Evolutionary conservation across 2,329 filamentous ascomycete genomes (phyloP).

Genomic region (Xylaria sp.): DNA sequence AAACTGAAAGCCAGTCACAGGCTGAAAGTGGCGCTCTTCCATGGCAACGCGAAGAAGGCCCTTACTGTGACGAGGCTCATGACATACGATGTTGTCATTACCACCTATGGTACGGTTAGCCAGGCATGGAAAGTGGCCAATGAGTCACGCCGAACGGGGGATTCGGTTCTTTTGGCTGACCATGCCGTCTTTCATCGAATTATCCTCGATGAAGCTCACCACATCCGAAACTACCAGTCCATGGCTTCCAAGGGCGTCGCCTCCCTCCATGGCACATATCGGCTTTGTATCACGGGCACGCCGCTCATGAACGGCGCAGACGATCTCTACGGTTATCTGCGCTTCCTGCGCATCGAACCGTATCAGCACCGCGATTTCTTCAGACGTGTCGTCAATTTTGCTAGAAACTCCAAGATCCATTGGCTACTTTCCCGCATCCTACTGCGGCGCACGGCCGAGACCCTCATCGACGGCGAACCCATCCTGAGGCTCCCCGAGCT

Average conservation of each 20-base stretch:
- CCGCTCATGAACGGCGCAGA: conserved; percentile 84
- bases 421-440: conserved; percentile 75
- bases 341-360: conserved; percentile 71
- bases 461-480: conserved; percentile 72
- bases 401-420: conserved; percentile 55
- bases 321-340: conserved; percentile 73
- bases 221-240: conserved; percentile 70
- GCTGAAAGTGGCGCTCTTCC: conserved; percentile 28
- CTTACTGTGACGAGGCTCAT: conserved; percentile 43
- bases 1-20: conserved; percentile 27
- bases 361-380: conserved; percentile 53
- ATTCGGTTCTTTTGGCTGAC: conserved; percentile 37
- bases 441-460: conserved; percentile 76
- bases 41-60: conserved; percentile 21
- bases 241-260: conserved; percentile 57
- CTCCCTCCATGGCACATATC: conserved; percentile 54
- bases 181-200: conserved; percentile 62
- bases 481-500: conserved; percentile 66
- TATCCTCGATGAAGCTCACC: conserved; percentile 76
- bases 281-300: conserved; percentile 75
- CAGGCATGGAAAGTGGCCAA: conserved; percentile 59
- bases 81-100: conserved; percentile 68
- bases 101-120: conserved; percentile 69
- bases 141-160: conserved; percentile 41
- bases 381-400: conserved; percentile 41